Conservation (phyloP, 192 early-diverging fungal genomes). For the Coemansia sp. region DNA sequence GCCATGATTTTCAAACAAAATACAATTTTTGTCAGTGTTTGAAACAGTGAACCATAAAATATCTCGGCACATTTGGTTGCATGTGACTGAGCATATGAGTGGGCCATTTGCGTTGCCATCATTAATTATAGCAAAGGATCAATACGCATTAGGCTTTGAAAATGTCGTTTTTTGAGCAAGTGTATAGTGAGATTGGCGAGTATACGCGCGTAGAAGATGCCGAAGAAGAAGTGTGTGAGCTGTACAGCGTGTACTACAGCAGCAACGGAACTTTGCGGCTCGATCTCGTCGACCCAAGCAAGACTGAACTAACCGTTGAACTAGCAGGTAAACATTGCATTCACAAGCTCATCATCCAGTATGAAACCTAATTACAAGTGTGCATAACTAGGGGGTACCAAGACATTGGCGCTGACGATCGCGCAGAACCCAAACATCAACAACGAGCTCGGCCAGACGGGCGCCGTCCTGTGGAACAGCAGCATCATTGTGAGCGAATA, state of each 20-base stretch:
- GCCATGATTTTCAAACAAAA: too few species aligned
- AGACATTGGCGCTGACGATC: slow-evolving; percentile 23
- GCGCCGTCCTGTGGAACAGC: slow-evolving; percentile 51
- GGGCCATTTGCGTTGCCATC: too few species aligned
- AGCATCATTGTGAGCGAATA: slow-evolving; percentile 43
- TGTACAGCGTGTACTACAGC: slow-evolving; percentile 49
- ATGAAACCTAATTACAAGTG: too few species aligned
- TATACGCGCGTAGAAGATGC: slow-evolving; percentile 23
- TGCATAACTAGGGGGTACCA: not conserved
- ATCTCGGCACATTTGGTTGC: too few species aligned
- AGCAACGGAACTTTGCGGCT: slow-evolving; percentile 8
- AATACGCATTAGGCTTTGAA: not conserved
- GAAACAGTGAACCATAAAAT: too few species aligned
- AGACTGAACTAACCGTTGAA: not conserved
- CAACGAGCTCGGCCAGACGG: slow-evolving; percentile 43
- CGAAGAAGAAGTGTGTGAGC: slow-evolving; percentile 47
- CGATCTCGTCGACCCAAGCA: slow-evolving; percentile 23
- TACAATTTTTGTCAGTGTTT: too few species aligned
- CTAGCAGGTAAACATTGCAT: not conserved
- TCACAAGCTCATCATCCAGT: too few species aligned
- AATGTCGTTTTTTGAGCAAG: slow-evolving; percentile 16
- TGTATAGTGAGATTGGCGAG: not conserved
- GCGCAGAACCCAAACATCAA: slow-evolving; percentile 51
- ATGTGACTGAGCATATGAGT: too few species aligned
- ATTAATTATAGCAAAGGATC: too few species aligned